Evolutionary conservation across 1,284 basidiomycete species (phyloP).

Genomic region (Heliocybe sulcata): DNA sequence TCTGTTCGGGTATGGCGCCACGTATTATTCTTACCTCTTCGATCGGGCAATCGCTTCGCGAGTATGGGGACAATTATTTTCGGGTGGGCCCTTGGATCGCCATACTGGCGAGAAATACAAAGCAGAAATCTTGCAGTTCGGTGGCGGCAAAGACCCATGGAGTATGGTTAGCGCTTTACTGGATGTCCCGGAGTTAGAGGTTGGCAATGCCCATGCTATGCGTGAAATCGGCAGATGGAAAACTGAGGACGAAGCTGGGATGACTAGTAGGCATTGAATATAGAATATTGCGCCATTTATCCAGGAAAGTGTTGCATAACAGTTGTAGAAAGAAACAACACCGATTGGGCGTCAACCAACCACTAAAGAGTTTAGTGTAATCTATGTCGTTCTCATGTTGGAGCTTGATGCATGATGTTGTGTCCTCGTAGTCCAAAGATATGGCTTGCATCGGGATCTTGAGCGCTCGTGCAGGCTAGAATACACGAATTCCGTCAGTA

Average conservation of each 20-base stretch:
- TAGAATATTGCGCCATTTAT: too few species aligned
- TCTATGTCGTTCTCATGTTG: too few species aligned
- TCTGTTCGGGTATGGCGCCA: slow-evolving; percentile 93
- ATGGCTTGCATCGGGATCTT: too few species aligned
- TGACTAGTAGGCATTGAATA: slow-evolving; percentile 17
- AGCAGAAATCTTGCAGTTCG: slow-evolving; percentile 66
- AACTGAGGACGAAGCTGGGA: slow-evolving; percentile 10
- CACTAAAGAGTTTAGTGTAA: too few species aligned
- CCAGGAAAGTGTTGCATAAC: too few species aligned
- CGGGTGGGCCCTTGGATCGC: slow-evolving; percentile 50
- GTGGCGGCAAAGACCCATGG: slow-evolving; percentile 94
- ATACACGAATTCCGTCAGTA: too few species aligned
- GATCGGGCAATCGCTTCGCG: slow-evolving; percentile 92
- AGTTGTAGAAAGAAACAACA: too few species aligned
- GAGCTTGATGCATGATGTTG: too few species aligned
- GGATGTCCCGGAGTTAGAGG: slow-evolving; percentile 49
- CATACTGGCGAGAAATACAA: slow-evolving; percentile 78
- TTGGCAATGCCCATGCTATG: slow-evolving; percentile 82
- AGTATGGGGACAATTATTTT: slow-evolving; percentile 81
- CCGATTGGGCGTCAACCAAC: too few species aligned
- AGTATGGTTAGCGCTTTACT: slow-evolving; percentile 80
- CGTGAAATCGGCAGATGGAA: slow-evolving; percentile 63
- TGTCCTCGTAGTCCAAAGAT: too few species aligned
- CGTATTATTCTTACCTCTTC: slow-evolving; percentile 96
- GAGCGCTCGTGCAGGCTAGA: too few species aligned